Percentiles rank a stretch among this genome's conserved stretches.
phyloP scores from a whole-genome alignment of 768 basidiomycete genomes.

The Tylopilus cervinicoccineus region DNA sequence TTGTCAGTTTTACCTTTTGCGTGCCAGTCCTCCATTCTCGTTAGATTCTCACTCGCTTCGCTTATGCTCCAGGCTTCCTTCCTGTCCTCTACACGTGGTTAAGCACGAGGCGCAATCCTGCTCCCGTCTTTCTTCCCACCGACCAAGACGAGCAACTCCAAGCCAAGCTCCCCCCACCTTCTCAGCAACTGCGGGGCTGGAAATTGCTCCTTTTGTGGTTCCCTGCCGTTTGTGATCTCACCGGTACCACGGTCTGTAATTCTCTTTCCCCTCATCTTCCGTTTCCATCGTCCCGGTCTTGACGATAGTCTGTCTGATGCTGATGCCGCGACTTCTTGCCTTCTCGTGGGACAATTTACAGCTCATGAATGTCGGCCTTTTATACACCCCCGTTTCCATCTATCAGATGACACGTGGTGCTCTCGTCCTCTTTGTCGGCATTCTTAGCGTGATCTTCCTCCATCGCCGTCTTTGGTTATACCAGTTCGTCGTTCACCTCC shows the following conservation, averaged over 20 bases:
- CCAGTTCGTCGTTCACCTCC: conserved; percentile 50
- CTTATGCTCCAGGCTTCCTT: conserved; percentile 62
- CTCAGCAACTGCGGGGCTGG: conserved; percentile 58
- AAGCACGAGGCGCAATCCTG: conserved; percentile 40
- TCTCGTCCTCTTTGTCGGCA: conserved; percentile 89
- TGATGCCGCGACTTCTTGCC: conserved; percentile 15
- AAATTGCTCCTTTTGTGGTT: conserved; percentile 78
- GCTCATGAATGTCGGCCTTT: conserved; percentile 93
- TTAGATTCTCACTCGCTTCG: conserved; percentile 16
- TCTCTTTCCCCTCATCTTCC: conserved; percentile 11
- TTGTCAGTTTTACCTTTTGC: conserved; percentile 49
- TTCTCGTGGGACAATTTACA: conserved; percentile 23
- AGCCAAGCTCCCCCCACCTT: conserved; percentile 29
- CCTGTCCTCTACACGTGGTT: conserved; percentile 75
- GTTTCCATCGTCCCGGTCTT: conserved; percentile 4
- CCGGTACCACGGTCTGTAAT: conserved; percentile 77
- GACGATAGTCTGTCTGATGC: conserved; percentile 8
- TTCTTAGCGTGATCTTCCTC: conserved; percentile 89
- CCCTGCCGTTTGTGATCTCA: conserved; percentile 86
- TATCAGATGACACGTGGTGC: conserved; percentile 97
- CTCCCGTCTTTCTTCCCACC: conserved; percentile 52
- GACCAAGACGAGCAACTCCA: conserved; percentile 40
- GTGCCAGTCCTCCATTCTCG: conserved; percentile 1
- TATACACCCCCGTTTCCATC: conserved; percentile 95
- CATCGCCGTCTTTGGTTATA: conserved; percentile 81